Evolutionary conservation across 768 basidiomycete genomes (phyloP).

Genomic region (Boletus bicolor): DNA sequence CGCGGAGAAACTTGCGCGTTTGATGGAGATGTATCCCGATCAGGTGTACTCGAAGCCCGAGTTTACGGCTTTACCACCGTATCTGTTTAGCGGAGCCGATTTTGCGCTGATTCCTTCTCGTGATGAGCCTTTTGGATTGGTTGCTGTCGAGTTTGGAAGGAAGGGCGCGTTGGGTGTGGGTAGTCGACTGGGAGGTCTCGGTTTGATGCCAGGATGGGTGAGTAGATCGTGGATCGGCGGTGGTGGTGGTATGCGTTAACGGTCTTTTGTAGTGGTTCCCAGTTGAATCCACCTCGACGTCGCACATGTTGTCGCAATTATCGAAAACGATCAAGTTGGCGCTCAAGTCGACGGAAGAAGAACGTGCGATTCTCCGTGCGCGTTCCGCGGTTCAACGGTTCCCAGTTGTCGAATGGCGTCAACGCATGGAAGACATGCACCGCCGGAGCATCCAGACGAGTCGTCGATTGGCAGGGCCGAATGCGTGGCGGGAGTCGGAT

Average conservation of each 20-base stretch:
- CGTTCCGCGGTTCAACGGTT: conserved; percentile 94
- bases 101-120: conserved; percentile 94
- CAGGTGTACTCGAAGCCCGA: conserved; percentile 96
- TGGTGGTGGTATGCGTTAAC: not conserved
- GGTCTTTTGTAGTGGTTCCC: conserved; percentile 78
- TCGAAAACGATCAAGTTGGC: conserved; percentile 95
- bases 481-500: conserved; percentile 79
- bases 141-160: conserved; percentile 94
- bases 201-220: conserved; percentile 98
- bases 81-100: conserved; percentile 91
- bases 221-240: conserved; percentile 26
- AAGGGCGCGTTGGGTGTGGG: conserved; percentile 97
- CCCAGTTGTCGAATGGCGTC: conserved; percentile 97
- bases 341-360: conserved; percentile 84
- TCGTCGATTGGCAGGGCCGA: conserved; percentile 60
- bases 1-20: conserved; percentile 85
- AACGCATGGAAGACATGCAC: conserved; percentile 94
- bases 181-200: conserved; percentile 88
- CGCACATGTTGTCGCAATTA: conserved; percentile 92
- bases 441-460: conserved; percentile 74
- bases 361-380: conserved; percentile 88
- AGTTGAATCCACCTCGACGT: conserved; percentile 88
- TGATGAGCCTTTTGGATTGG: conserved; percentile 94
- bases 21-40: conserved; percentile 95
- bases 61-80: conserved; percentile 91